Conservation (phyloP, 2,329 filamentous ascomycete species). For the Cladophialophora bantiana region DNA sequence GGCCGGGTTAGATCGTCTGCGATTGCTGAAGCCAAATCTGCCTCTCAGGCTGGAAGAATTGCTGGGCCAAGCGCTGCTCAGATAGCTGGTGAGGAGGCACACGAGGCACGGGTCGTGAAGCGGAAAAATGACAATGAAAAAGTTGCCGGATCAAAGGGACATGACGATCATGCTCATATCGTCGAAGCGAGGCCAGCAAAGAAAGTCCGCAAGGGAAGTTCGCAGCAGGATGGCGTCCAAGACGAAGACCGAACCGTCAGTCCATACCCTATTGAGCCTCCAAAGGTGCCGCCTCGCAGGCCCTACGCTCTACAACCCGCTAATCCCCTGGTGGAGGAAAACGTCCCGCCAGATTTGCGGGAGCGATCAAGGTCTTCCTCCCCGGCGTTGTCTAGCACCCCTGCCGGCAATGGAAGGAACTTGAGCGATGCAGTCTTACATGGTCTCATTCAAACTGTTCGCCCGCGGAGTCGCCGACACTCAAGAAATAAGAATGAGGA, state of each 20-base stretch:
- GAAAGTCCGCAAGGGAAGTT: background rate
- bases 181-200: background rate
- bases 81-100: background rate
- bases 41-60: background rate
- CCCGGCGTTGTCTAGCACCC: background rate
- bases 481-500: background rate
- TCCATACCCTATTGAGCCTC: too few relatives aligned
- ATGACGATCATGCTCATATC: background rate
- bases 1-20: background rate
- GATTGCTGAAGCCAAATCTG: background rate
- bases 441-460: background rate
- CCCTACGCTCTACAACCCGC: background rate
- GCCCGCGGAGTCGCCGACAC: background rate
- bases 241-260: background rate
- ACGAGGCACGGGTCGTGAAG: background rate
- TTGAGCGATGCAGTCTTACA: background rate
- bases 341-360: too few relatives aligned
- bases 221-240: background rate
- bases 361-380: background rate
- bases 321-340: background rate
- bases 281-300: too few relatives aligned
- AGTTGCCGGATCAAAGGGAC: background rate
- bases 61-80: background rate
- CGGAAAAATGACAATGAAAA: background rate
- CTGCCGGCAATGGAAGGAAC: background rate